These are phyloP conservation scores for Ehretia macrophylla DNA, from an alignment of 257 asterid genomes.

Conservation along the genomic window DNA sequence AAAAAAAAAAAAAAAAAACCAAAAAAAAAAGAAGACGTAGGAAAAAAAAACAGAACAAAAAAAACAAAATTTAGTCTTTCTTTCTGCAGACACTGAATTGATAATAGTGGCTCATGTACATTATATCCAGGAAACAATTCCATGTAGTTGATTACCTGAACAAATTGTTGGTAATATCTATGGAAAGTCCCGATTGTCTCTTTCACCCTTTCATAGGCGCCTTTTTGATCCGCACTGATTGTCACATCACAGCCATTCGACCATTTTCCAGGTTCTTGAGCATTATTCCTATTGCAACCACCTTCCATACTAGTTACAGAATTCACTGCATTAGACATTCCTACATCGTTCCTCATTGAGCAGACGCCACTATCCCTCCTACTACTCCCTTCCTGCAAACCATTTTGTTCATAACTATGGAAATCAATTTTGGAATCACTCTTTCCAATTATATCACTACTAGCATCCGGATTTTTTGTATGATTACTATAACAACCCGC, in stretches of 20 bases:
- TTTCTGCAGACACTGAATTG: too few relatives aligned
- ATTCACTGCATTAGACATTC: background rate
- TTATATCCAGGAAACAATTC: too few relatives aligned
- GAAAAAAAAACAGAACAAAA: too few relatives aligned
- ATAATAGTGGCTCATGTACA: too few relatives aligned
- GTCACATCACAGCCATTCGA: background rate
- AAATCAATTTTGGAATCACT: background rate
- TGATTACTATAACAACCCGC: background rate
- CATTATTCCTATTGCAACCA: background rate
- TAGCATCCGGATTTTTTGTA: background rate
- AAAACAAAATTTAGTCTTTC: too few relatives aligned
- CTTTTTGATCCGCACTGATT: background rate
- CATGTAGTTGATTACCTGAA: conserved; percentile 7
- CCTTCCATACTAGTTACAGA: background rate
- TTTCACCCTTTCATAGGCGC: conserved; percentile 4
- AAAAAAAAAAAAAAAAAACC: too few relatives aligned
- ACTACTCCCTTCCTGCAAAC: background rate
- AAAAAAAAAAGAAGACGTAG: too few relatives aligned
- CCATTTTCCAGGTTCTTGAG: background rate
- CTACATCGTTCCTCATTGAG: background rate
- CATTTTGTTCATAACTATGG: background rate
- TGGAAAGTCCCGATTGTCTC: conserved; percentile 6
- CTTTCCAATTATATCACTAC: background rate
- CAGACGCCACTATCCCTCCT: background rate
- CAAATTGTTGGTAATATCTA: conserved; percentile 3